Conservation (phyloP, 75 land plant genomes). For the Azolla pinnata region DNA sequence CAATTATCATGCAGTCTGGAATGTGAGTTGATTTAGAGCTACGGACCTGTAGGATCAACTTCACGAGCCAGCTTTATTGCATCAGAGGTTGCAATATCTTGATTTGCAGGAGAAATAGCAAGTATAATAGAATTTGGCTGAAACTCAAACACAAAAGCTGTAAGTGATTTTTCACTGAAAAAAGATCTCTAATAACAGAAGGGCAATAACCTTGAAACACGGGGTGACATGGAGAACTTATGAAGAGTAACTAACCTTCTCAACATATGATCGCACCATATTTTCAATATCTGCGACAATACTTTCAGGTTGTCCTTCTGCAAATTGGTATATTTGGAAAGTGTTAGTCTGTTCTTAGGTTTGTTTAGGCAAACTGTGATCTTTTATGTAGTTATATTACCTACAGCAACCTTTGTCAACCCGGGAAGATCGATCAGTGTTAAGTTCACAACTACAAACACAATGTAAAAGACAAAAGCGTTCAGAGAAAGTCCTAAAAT, state of each 20-base stretch:
- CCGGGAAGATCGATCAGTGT: constrained; percentile 94
- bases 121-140: constrained; percentile 79
- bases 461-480: no score
- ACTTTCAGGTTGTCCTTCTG: constrained; percentile 86
- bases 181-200: background rate
- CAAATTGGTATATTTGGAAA: no score
- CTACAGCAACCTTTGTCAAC: constrained; percentile 88
- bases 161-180: no score
- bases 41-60: constrained; percentile 76
- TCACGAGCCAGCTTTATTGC: constrained; percentile 82
- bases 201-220: background rate
- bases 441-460: constrained; percentile 72
- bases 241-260: constrained; percentile 71
- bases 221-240: no score
- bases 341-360: no score
- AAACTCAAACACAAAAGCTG: constrained; percentile 6
- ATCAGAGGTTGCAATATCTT: constrained; percentile 93
- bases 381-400: constrained; percentile 46
- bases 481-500: no score
- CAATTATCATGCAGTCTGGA: background rate
- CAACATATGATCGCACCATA: constrained; percentile 78
- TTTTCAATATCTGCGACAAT: constrained; percentile 78
- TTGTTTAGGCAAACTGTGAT: no score
- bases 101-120: constrained; percentile 83
- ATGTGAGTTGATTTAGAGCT: background rate